Percentiles rank a stretch among this genome's conserved stretches.
These are phyloP conservation scores for Mycena rosella DNA, from an alignment of 768 basidiomycete species.

Conservation along the genomic window DNA sequence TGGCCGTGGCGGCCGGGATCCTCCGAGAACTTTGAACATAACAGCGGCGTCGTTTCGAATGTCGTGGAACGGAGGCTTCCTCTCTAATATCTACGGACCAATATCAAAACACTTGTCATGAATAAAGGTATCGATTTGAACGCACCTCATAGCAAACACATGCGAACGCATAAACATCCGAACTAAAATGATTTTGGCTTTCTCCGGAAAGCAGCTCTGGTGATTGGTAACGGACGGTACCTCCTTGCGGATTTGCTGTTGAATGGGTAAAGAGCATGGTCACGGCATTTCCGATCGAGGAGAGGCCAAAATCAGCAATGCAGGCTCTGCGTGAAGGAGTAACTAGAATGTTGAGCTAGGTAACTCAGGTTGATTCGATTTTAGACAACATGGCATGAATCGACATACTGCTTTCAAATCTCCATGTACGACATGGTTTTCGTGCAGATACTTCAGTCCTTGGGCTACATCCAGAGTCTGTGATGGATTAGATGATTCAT, in stretches of 20 bases:
- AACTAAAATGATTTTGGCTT: constrained; percentile 29
- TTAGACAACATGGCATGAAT: constrained; percentile 29
- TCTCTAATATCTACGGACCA: constrained; percentile 25
- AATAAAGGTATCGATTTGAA: too few species aligned
- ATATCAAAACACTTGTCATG: too few species aligned
- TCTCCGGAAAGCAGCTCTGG: constrained; percentile 49
- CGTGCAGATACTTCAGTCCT: constrained; percentile 20
- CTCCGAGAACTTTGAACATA: not conserved
- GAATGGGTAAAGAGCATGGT: constrained; percentile 37
- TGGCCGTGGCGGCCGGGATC: not conserved
- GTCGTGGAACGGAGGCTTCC: constrained; percentile 15
- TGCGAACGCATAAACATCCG: constrained; percentile 58
- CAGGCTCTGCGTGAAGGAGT: too few species aligned
- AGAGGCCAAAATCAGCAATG: too few species aligned
- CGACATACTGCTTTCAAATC: too few species aligned
- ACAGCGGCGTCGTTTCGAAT: constrained; percentile 14
- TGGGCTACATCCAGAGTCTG: constrained; percentile 30
- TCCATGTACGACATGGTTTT: too few species aligned
- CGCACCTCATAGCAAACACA: constrained; percentile 56
- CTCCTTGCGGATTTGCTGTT: constrained; percentile 38
- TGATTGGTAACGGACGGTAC: constrained; percentile 51
- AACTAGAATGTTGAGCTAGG: constrained; percentile 61
- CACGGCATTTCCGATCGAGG: constrained; percentile 41
- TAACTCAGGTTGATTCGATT: constrained; percentile 9
- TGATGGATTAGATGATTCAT: too few species aligned